Conservation (phyloP, 1,284 basidiomycete genomes). For the Ustilago nuda region DNA sequence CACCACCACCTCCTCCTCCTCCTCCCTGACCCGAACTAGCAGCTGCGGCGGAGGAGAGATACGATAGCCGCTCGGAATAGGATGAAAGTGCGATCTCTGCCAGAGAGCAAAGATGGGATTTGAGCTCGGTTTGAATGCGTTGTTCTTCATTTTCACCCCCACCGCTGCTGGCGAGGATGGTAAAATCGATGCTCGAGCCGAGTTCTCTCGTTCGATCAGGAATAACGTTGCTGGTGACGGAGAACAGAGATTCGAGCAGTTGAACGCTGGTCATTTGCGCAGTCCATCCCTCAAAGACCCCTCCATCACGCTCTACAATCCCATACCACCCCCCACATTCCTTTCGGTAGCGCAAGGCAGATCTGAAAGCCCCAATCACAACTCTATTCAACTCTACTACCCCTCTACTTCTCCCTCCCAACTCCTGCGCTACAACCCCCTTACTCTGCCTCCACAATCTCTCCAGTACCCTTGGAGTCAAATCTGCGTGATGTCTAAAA, state of each 20-base stretch:
- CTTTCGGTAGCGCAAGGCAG: constrained; percentile 80
- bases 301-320: constrained; percentile 73
- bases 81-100: constrained; percentile 69
- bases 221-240: constrained; percentile 74
- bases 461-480: constrained; percentile 35
- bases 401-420: constrained; percentile 23
- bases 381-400: constrained; percentile 78
- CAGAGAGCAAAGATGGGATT: constrained; percentile 79
- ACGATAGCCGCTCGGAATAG: constrained; percentile 69
- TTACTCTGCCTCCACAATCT: constrained; percentile 37
- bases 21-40: not conserved
- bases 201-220: constrained; percentile 71
- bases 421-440: constrained; percentile 22
- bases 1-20: not conserved
- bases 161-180: constrained; percentile 27
- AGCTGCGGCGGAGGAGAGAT: constrained; percentile 56
- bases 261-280: constrained; percentile 78
- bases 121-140: constrained; percentile 69
- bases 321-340: constrained; percentile 81
- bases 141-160: constrained; percentile 56
- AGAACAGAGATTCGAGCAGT: constrained; percentile 79
- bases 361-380: constrained; percentile 77
- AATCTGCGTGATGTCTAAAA: constrained; percentile 79
- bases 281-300: constrained; percentile 83
- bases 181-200: constrained; percentile 71